Evolutionary conservation across 1,139 yeast species (phyloP).

Genomic region (Suhomyces bokatorum): DNA sequence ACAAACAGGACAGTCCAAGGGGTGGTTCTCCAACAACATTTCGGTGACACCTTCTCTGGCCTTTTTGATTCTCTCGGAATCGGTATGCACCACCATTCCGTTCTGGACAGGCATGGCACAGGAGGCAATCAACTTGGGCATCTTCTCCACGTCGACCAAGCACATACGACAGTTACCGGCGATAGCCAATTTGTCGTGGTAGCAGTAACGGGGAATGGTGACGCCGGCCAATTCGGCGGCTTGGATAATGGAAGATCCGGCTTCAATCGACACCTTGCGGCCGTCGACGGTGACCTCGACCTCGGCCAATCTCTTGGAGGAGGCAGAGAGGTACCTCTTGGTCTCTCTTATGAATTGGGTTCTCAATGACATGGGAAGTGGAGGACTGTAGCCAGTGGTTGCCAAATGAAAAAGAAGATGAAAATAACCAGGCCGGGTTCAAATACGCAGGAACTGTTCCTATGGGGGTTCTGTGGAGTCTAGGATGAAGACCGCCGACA

Average conservation of each 20-base stretch:
- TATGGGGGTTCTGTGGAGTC: neutral
- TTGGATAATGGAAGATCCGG: conserved; percentile 85
- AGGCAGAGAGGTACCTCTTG: conserved; percentile 33
- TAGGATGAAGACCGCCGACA: conserved; percentile 2
- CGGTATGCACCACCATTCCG: conserved; percentile 86
- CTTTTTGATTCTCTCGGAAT: conserved; percentile 75
- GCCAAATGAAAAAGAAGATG: conserved; percentile 4
- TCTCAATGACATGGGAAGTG: conserved; percentile 20
- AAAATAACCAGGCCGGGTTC: neutral
- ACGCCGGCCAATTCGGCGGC: conserved; percentile 94
- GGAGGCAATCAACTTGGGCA: conserved; percentile 87
- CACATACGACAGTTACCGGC: conserved; percentile 98
- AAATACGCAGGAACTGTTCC: conserved; percentile 1
- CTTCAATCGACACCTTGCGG: conserved; percentile 72
- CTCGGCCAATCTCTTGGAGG: conserved; percentile 44
- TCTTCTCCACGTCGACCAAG: conserved; percentile 84
- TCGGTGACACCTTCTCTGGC: conserved; percentile 92
- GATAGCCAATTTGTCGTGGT: conserved; percentile 85
- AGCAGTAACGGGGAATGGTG: conserved; percentile 84
- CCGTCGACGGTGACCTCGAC: conserved; percentile 82
- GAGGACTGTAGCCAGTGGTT: conserved; percentile 5
- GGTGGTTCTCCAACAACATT: conserved; percentile 85
- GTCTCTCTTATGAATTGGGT: conserved; percentile 28
- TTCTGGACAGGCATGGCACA: conserved; percentile 90
- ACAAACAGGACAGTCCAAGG: conserved; percentile 89